Evolutionary conservation across 805 yeast genomes (phyloP), one percentile per base, ranked within the genome.

Genomic region (Danielia reshetovae): DNA sequence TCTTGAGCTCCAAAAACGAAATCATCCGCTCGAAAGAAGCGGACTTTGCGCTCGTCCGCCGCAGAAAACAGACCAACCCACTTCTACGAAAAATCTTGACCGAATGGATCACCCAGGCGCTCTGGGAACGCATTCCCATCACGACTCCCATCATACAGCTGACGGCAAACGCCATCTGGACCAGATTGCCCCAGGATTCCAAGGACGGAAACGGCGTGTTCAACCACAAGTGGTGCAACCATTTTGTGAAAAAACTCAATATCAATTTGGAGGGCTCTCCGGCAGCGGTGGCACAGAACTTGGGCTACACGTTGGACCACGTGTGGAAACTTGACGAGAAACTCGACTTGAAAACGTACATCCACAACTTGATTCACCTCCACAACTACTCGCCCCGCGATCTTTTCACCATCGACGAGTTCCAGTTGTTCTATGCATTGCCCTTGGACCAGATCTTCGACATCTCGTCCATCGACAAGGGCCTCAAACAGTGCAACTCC

Each of bases 91-190:
- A 70, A 29, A 77, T 79, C n/a, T 53, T 79, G 27, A 71, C 77
- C n/a, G 85, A 79, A 51, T 79, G 85, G 85, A 74, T 79, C 26
- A 70, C 79, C 0, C 85, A 79, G 50, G 75, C 79, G 16, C 70
- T 72, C 2, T 79, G 85, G 85, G 80, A 76, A 48, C 74, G 71
- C 30, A 75, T 78, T 23, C 84, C 85, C 3, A 70, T 79, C 2
- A 74, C 83, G 1, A 71, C 80, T 0, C 82, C 83, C 1, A 75
- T 78, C 12, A 65, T 79, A 24, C 80, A 77, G 45, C 74, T 73
- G 52, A 75, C 85, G 2, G 83, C 85, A 3, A 66, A 71, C 28
- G 71, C 78, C 6, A 73, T 79, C 19, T 79, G 85, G 85, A 75
- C 72, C 32, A 62, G 75, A 32, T 58, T 79, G 4, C 82, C 85